Evolutionary conservation across 768 basidiomycete genomes (phyloP), one percentile per base, ranked within the genome.

Genomic region (Lentinula detonsa): DNA sequence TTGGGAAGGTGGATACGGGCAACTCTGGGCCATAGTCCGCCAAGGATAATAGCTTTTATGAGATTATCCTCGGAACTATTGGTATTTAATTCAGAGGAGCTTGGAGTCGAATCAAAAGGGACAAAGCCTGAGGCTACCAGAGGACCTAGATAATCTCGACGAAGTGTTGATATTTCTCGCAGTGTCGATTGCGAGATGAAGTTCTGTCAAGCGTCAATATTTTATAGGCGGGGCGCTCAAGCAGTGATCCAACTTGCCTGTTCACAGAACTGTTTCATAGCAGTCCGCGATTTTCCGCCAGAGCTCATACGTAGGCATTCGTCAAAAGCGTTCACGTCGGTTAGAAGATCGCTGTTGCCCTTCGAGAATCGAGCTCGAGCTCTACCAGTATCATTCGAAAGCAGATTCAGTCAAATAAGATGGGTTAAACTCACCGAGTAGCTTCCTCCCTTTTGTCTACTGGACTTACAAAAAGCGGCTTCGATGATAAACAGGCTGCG

Each of bases 401-500:
- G 39, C 33, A 39, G 39, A 45, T 42, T 53, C 42, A 18, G 15
- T 16, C 8, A 57, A 55, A 4, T 34, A 16, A 7, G 35, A 28
- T 28, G 28, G n/a, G 16, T 10, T 23, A 9, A 35, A 63, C 83
- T 60, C 68, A 93, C 92, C 77, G 78, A 28, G 78, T 81, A 1
- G 90, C 87, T 65, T 92, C 91, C 15, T 96, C 90, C 4, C 93
- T 81, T 69, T 88, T 88, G 33, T 95, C 93, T 71, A 90, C 78
- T 0, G 94, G 92, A 62, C 74, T 91, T 11, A 85, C 65, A 73
- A 97, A 98, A 52, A 98, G 72, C 0, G 95, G 88, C 67, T 95
- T 98, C 4, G 89, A 90, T 2, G 94, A 95, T 39, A 98, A 73
- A 62, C 85, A 78, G 16, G 94, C 93, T 0, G 87, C 89, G 37